Base-by-base conservation (phyloP, 2,329 filamentous ascomycete genomes). In the Ophiostoma sp. region DNA sequence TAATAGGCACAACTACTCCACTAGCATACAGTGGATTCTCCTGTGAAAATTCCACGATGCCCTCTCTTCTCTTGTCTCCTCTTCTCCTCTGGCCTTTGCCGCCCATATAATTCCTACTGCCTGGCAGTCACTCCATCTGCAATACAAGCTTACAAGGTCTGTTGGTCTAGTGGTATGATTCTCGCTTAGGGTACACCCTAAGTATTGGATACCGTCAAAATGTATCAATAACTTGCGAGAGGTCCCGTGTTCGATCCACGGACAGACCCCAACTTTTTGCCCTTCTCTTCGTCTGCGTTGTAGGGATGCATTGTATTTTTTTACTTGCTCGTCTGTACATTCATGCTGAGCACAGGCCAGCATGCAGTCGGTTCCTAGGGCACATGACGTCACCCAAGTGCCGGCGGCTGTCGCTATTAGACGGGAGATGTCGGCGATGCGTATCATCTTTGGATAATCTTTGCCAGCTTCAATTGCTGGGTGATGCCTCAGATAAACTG, bases 111-210 rank as follows among this genome's bases (percentile, higher is more conserved):
- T 18, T n/a, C 12, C 60, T 18, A 63, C 60, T 11, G 8, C 40
- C 5, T 42, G 3, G 8, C 9, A 5, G 12, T 2, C 4, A n/a
- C 12, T 44, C 8, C 11, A 47, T 8, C 63, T 27, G 9, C 8
- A 27, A 9, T 5, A 12, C 2, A 41, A 44, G 5, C 14, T 16
- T 62, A 38, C 60, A 63, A 63, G 63, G 63, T 44, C 68, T 70
- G 70, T 64, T 81, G 74, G 1, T 86, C 83, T 85, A 85, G 84
- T 82, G 84, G 84, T 85, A 86, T 85, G 83, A 85, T 86, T 85
- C 83, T 85, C 83, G 84, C 84, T 85, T 85, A 86, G 84, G 83
- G 84, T 77, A 14, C 65, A 66, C 65, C 65, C 65, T 60, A 41
- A 64, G 63, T 64, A 27, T 7, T 41, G 5, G 36, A 42, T 52